Percentiles rank a stretch among this genome's conserved stretches.
phyloP scores from a whole-genome alignment of 768 basidiomycete genomes.

The Megacollybia marginata region DNA sequence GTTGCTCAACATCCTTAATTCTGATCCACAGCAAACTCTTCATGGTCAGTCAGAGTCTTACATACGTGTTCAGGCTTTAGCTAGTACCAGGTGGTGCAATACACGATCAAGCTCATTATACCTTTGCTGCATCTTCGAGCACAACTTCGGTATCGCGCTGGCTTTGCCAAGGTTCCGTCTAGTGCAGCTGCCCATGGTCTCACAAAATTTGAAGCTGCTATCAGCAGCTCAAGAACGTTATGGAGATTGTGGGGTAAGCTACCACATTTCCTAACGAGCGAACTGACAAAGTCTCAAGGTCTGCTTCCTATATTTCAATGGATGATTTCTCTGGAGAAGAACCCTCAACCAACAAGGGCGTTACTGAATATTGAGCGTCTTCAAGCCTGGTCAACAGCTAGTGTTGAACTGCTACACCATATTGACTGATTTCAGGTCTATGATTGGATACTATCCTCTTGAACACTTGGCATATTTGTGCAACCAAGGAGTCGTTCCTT shows the following conservation, averaged over 20 bases:
- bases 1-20: slow-evolving; percentile 2
- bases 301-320: slow-evolving; percentile 76
- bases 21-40: slow-evolving; percentile 56
- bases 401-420: background rate
- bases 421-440: slow-evolving; percentile 31
- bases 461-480: slow-evolving; percentile 69
- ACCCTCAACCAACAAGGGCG: slow-evolving; percentile 58
- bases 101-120: slow-evolving; percentile 60
- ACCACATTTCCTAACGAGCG: background rate
- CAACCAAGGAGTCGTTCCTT: slow-evolving; percentile 53
- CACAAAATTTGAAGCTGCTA: slow-evolving; percentile 42
- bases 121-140: slow-evolving; percentile 65
- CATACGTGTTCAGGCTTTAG: too few species aligned
- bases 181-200: slow-evolving; percentile 50
- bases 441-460: slow-evolving; percentile 75
- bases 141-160: slow-evolving; percentile 57
- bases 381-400: slow-evolving; percentile 46
- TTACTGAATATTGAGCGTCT: slow-evolving; percentile 73
- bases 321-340: slow-evolving; percentile 71
- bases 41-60: slow-evolving; percentile 36
- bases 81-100: slow-evolving; percentile 56
- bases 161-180: slow-evolving; percentile 42
- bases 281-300: slow-evolving; percentile 30
- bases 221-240: slow-evolving; percentile 65
- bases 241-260: slow-evolving; percentile 78